A percentile compares a stretch with the other conserved stretches of the same genome.
Conservation (phyloP, 345 rosid species). For the Syzygium jambos region DNA sequence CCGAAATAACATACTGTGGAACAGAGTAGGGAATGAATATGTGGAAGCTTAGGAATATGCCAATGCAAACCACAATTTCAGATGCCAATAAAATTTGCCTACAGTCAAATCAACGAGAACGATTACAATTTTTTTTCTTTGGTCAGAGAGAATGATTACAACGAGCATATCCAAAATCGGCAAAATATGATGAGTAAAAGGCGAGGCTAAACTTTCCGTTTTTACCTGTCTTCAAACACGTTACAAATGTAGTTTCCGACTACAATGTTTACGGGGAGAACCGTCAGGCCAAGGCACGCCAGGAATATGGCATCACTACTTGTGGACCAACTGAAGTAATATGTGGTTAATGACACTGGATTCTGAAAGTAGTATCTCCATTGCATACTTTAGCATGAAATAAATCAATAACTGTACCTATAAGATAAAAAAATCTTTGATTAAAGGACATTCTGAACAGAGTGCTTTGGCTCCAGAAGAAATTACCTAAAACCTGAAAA, state of each 20-base stretch:
- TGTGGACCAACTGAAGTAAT: conserved; percentile 87
- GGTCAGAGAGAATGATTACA: background rate
- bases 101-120: conserved; percentile 5
- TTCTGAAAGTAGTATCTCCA: conserved; percentile 91
- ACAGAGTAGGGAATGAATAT: conserved; percentile 52
- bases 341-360: conserved; percentile 86
- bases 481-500: background rate
- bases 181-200: background rate
- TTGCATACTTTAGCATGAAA: conserved; percentile 93
- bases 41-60: conserved; percentile 81
- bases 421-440: background rate
- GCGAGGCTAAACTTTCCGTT: background rate
- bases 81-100: conserved; percentile 97
- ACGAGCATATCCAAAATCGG: background rate
- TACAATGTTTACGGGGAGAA: conserved; percentile 78
- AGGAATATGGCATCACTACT: conserved; percentile 77
- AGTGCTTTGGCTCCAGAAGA: background rate
- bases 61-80: conserved; percentile 74
- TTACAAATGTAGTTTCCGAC: conserved; percentile 97
- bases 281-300: conserved; percentile 88
- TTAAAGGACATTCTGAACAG: background rate
- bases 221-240: conserved; percentile 97
- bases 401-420: conserved; percentile 97
- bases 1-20: conserved; percentile 87
- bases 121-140: background rate